Evolutionary conservation across 768 basidiomycete genomes (phyloP), one percentile per base, ranked within the genome.

Genomic region (Tricholomella constricta): DNA sequence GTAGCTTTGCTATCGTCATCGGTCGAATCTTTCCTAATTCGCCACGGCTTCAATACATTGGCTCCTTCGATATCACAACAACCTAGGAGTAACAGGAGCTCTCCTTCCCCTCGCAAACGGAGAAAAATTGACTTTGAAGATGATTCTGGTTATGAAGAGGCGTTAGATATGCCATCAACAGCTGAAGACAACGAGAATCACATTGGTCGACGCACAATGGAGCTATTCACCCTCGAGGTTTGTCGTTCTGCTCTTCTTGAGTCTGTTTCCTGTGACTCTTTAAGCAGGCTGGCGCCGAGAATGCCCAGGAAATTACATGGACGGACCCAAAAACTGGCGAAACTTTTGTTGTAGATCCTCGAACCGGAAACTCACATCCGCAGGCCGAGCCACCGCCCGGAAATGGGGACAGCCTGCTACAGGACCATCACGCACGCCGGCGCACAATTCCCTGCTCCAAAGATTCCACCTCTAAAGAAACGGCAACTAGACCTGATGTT

Each of bases 351-450:
- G 69, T 91, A 14, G 82, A 94, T 62, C 63, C 67, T n/a, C 76
- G 82, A 46, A 89, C 87, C 9, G 88, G 89, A 9, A 83, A 89
- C 64, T 90, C 87, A 7, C 75, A 76, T 65, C 70, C 69, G 26
- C 69, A 67, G 55, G 55, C 58, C 22, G 56, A 56, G 31, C 55
- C 60, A 35, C 52, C 59, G 35, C 47, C 27, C 22, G 48, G 42
- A 23, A 38, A 25, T 31, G 40, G 19, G 10, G 53, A 61, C 8
- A 35, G n/a, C n/a, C 42, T 37, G 14, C 42, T 38, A 37, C 58
- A 54, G 25, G 51, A 51, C 41, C 22, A 50, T 45, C 48, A 48
- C 46, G 43, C 53, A 42, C 56, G 55, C 46, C 61, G 69, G 45
- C 62, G 68, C 22, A 70, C 68, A 17, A 59, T 71, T 22, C 56